Evolutionary conservation across 2,329 filamentous ascomycete species (phyloP).

Genomic region (Colletotrichum magnum): DNA sequence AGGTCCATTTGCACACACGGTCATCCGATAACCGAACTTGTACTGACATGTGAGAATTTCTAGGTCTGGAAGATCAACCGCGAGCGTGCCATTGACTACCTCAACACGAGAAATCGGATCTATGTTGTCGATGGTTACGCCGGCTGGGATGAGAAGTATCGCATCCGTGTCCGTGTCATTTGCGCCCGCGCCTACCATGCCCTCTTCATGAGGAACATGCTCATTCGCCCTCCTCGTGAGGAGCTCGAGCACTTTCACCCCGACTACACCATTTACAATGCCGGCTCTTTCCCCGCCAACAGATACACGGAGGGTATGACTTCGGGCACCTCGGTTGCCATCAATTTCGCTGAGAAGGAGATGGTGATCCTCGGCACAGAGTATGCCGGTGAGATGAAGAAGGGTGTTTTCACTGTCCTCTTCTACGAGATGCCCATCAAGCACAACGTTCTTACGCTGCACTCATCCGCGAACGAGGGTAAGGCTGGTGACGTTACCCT

Average conservation of each 20-base stretch:
- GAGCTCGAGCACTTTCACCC: constrained; percentile 98
- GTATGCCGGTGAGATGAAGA: constrained; percentile 98
- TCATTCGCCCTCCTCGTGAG: constrained; percentile 91
- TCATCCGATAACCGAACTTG: not conserved
- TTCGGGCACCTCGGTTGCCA: constrained; percentile 95
- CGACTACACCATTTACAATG: constrained; percentile 99
- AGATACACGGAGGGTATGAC: constrained; percentile 99
- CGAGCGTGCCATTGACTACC: constrained; percentile 98
- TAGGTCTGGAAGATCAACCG: constrained; percentile 99
- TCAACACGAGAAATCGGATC: constrained; percentile 98
- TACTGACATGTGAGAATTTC: constrained; percentile 38
- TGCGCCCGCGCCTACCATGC: constrained; percentile 99
- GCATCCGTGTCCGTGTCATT: constrained; percentile 96
- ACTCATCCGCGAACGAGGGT: constrained; percentile 99
- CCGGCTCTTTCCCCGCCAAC: constrained; percentile 98
- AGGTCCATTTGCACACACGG: constrained; percentile 8
- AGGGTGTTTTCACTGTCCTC: constrained; percentile 98
- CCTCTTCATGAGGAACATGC: constrained; percentile 99
- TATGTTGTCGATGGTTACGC: constrained; percentile 98
- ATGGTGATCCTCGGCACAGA: constrained; percentile 99
- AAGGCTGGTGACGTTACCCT: constrained; percentile 95
- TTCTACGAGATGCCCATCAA: constrained; percentile 99
- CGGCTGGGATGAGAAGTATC: constrained; percentile 98
- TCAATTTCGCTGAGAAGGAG: constrained; percentile 99
- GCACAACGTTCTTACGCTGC: constrained; percentile 98